Conservation (phyloP, 2,329 filamentous ascomycete species). For the Tolypocladium ovalisporum region DNA sequence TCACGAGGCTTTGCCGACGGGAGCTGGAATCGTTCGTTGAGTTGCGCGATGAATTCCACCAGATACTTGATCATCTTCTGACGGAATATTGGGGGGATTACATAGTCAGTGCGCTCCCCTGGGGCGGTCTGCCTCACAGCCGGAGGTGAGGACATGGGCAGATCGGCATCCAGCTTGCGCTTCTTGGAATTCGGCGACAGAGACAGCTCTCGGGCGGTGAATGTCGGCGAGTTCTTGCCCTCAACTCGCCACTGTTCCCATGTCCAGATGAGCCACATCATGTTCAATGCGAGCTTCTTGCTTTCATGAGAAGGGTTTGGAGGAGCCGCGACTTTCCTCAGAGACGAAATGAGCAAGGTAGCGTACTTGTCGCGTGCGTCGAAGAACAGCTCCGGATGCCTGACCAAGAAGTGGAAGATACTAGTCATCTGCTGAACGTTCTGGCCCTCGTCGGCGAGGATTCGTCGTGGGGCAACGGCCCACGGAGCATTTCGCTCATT, state of each 20-base stretch:
- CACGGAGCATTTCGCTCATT: slow-evolving; percentile 71
- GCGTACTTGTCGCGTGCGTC: slow-evolving; percentile 89
- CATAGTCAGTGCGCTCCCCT: slow-evolving; percentile 52
- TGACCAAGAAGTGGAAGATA: slow-evolving; percentile 94
- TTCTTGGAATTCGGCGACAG: slow-evolving; percentile 67
- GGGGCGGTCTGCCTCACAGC: slow-evolving; percentile 27
- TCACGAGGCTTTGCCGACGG: slow-evolving; percentile 59
- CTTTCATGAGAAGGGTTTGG: slow-evolving; percentile 82
- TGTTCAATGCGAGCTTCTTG: slow-evolving; percentile 79
- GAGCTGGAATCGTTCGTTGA: slow-evolving; percentile 75
- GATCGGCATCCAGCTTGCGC: slow-evolving; percentile 60
- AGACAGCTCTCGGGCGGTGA: slow-evolving; percentile 30
- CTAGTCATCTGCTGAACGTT: slow-evolving; percentile 93
- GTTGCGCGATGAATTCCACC: slow-evolving; percentile 84
- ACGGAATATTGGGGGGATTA: slow-evolving; percentile 55
- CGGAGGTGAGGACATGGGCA: slow-evolving; percentile 43
- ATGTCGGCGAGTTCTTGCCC: slow-evolving; percentile 30
- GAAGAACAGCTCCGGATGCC: slow-evolving; percentile 88
- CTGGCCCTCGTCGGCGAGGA: slow-evolving; percentile 85
- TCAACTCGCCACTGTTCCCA: slow-evolving; percentile 83
- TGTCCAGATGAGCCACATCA: slow-evolving; percentile 82
- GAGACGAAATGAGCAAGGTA: slow-evolving; percentile 74
- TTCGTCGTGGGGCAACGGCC: slow-evolving; percentile 82
- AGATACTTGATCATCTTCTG: slow-evolving; percentile 87
- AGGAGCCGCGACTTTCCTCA: slow-evolving; percentile 77